Base-by-base conservation (phyloP, 805 yeast genomes). In the Metschnikowia cubensis region DNA sequence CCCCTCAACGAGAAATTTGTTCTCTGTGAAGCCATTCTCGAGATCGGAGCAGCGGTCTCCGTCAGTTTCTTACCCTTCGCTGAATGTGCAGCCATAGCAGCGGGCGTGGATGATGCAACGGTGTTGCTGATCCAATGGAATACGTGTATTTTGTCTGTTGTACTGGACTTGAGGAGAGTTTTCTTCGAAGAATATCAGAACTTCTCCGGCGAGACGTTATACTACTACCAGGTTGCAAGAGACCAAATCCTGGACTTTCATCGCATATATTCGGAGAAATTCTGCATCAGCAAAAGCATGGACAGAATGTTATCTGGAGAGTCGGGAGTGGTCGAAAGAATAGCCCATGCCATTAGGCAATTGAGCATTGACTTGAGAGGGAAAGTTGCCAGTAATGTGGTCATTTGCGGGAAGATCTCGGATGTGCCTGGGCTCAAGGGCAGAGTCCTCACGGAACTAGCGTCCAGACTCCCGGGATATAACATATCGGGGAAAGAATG, bases 91-190 rank as follows among this genome's bases (percentile, higher is more conserved):
- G 52, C 54, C 25, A 45, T 58, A 2, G 51, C 51, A 2, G 53
- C 58, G 3, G 54, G 54, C 1, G 47, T 53, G 11, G 53, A 52
- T 11, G 50, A 52, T 25, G 59, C 55, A 3, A 15, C 52, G 14
- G 51, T 58, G 18, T 49, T 58, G 6, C 39, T 47, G 29, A 18
- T 55, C 6, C 52, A 48, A n/a, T 57, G 60, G 62, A 35, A 44
- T 2, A 14, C 35, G 7, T 55, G 56, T 31, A 22, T 17, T n/a
- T 29, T 55, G 3, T 48, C 44, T 15, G 50, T 50, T 1, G 45
- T 57, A 35, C 37, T 45, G 29, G 59, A 56, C 22, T 43, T 50
- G 31, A 42, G 59, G 18, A 22, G 39, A 8, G 18, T 57, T 8
- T 35, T 36, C 10, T 17, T 35, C 1, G 43, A 47, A 11, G 49